Evolutionary conservation across 2,329 filamentous ascomycete species (phyloP).

Genomic region (Ascochyta fabae): DNA sequence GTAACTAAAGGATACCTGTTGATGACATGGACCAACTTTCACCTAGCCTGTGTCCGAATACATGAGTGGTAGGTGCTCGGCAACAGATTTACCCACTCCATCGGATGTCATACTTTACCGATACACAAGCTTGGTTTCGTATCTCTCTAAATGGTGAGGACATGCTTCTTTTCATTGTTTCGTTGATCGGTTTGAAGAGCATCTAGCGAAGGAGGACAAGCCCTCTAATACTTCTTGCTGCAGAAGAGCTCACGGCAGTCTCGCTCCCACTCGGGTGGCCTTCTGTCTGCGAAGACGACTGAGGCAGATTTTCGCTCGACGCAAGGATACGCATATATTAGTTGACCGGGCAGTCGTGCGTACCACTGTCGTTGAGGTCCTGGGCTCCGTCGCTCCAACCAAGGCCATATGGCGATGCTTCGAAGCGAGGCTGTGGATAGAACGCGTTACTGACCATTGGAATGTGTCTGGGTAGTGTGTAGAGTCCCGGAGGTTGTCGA

Average conservation of each 20-base stretch:
- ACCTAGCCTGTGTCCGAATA: too few species aligned
- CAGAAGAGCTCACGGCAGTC: background rate
- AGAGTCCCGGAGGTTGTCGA: background rate
- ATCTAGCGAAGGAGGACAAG: constrained; percentile 3
- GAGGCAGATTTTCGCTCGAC: constrained; percentile 14
- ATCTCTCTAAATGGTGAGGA: too few species aligned
- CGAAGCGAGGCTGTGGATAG: constrained; percentile 6
- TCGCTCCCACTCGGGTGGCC: background rate
- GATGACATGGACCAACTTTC: too few species aligned
- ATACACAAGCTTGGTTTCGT: too few species aligned
- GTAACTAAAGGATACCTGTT: too few species aligned
- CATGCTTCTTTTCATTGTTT: too few species aligned
- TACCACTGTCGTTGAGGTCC: background rate
- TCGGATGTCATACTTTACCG: too few species aligned
- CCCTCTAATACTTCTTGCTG: background rate
- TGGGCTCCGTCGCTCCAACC: constrained; percentile 14
- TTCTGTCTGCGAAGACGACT: background rate
- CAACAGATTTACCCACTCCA: too few species aligned
- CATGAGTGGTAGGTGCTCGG: too few species aligned
- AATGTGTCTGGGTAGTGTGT: background rate
- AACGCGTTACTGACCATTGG: constrained; percentile 15
- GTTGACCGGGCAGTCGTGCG: background rate
- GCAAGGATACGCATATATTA: constrained; percentile 17
- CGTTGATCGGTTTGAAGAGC: background rate
- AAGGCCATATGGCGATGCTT: constrained; percentile 22